phyloP scores from a whole-genome alignment of 768 basidiomycete species.

The Fomitopsis pulvina region DNA sequence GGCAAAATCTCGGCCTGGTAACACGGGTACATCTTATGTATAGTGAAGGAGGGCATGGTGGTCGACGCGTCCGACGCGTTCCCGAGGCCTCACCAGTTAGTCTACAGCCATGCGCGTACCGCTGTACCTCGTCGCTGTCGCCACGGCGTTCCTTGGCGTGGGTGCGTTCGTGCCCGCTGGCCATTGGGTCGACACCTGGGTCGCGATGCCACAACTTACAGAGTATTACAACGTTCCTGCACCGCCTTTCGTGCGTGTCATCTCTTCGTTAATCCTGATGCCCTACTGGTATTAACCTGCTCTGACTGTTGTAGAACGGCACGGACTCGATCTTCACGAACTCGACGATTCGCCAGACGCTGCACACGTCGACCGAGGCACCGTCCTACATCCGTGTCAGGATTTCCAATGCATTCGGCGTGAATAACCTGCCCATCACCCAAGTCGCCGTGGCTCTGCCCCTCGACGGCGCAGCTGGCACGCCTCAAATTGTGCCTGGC shows the following conservation, averaged over 20 bases:
- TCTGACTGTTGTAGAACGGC: conserved; percentile 11
- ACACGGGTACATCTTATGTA: not conserved
- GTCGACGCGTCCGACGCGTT: not conserved
- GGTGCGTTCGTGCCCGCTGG: conserved; percentile 4
- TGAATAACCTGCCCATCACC: conserved; percentile 36
- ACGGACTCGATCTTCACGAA: conserved; percentile 33
- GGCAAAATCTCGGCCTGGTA: not conserved
- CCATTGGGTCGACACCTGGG: conserved; percentile 26
- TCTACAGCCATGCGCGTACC: not conserved
- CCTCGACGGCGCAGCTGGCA: conserved; percentile 29
- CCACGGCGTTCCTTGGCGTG: not conserved
- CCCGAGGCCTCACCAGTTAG: too few species aligned
- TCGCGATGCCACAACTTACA: conserved; percentile 26
- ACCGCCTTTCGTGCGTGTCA: conserved; percentile 15
- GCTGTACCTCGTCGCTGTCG: not conserved
- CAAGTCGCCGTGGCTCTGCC: conserved; percentile 38
- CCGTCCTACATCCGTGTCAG: conserved; percentile 33
- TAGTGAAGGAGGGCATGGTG: too few species aligned
- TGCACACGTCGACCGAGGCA: conserved; percentile 27
- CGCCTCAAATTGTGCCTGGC: conserved; percentile 26
- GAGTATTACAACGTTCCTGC: conserved; percentile 25
- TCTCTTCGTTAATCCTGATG: not conserved
- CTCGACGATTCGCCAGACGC: conserved; percentile 42
- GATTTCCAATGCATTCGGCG: conserved; percentile 44
- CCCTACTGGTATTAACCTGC: not conserved